Base-by-base conservation (phyloP, 129 eudicot genomes). In the Tagetes patula region DNA sequence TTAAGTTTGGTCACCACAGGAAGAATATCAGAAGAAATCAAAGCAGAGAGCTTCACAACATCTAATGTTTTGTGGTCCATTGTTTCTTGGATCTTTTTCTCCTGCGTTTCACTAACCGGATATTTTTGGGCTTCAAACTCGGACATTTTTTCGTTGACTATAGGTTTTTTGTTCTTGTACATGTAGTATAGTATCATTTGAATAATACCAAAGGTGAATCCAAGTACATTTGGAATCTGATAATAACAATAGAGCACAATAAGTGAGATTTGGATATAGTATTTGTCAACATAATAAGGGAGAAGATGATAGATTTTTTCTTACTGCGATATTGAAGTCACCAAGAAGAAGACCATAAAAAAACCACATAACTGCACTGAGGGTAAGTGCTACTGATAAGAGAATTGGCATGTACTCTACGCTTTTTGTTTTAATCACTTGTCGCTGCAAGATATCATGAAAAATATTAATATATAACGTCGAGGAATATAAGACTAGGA, bases 311-410 rank as follows among this genome's bases (percentile, higher is more conserved):
- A 20, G 49, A 20, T 59, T 59, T 41, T 6, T 58, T 77, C 77
- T 62, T 88, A 91, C 97, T 30, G 96, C 92, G 30, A 91, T 79
- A 65, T 84, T 78, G 74, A 58, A 82, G 77, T 91, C 96, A 13
- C 87, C 81, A 36, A 82, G 84, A 2, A 89, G 82, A 7, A 92
- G 84, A 14, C 96, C 96, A 33, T 88, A 92, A 74, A 88, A 84
- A 85, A 91, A 88, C 97, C 97, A 91, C 85, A 86, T 87, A 30
- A 88, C 92, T 1, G 97, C 96, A 39, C 89, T 91, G 2, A 91
- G 73, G 6, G 96, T 91, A 52, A 91, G 96, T 81, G 84, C 88
- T 34, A 83, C 80, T 4, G 97, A 91, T 32, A 91, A 48, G 31
- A 81, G 79, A 79, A 91, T 86, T 3, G 97, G 97, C 97, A 91